phyloP scores from a whole-genome alignment of 768 basidiomycete genomes.

The Boletus vermiculosoides region DNA sequence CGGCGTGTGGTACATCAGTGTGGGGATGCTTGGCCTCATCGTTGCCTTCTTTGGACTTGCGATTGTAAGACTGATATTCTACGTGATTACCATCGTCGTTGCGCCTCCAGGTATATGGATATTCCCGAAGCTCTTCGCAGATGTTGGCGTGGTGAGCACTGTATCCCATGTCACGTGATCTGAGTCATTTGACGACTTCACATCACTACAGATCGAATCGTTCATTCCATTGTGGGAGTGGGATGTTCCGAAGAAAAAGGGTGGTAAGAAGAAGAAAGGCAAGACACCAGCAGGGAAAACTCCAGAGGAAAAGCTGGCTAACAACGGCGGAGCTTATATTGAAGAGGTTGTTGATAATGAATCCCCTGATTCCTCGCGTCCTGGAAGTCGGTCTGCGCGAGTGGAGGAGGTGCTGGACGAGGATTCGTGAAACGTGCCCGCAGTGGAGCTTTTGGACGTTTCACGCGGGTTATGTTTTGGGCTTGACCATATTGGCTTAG shows the following conservation, averaged over 20 bases:
- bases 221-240: conserved; percentile 98
- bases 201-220: conserved; percentile 73
- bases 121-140: conserved; percentile 96
- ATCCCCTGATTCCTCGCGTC: conserved; percentile 33
- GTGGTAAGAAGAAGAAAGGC: conserved; percentile 61
- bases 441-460: neutral
- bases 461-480: neutral
- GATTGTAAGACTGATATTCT: conserved; percentile 89
- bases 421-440: conserved; percentile 21
- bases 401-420: conserved; percentile 49
- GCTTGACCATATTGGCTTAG: neutral
- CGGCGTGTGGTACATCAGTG: conserved; percentile 94
- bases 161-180: neutral
- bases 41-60: conserved; percentile 90
- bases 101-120: conserved; percentile 96
- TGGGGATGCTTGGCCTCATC: conserved; percentile 83
- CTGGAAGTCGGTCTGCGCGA: conserved; percentile 38
- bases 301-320: conserved; percentile 40
- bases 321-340: conserved; percentile 40
- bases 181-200: neutral
- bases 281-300: conserved; percentile 34
- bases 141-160: conserved; percentile 91
- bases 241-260: conserved; percentile 79
- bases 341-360: conserved; percentile 39
- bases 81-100: conserved; percentile 84